Evolutionary conservation across 441 rosid species (phyloP).

Genomic region (Populus tomentosa): DNA sequence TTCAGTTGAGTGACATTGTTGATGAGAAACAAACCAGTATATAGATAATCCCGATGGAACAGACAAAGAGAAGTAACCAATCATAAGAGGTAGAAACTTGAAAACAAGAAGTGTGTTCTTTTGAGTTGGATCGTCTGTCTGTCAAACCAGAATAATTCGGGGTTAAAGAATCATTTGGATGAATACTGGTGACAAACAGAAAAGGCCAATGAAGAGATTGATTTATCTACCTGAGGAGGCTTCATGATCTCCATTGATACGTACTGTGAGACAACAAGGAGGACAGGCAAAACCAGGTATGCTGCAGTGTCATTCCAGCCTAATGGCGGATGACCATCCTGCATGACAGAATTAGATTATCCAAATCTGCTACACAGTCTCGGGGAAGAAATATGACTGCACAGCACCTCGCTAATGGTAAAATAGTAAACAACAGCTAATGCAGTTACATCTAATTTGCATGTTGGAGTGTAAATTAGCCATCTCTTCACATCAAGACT

Average conservation of each 20-base stretch:
- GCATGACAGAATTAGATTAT: slow-evolving; percentile 31
- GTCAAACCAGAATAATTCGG: slow-evolving; percentile 24
- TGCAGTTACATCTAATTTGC: slow-evolving; percentile 5
- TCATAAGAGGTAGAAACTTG: slow-evolving; percentile 97
- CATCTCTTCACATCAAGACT: not conserved
- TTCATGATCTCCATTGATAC: slow-evolving; percentile 98
- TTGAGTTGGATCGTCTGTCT: slow-evolving; percentile 94
- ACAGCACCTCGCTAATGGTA: not conserved
- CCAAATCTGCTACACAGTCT: slow-evolving; percentile 8
- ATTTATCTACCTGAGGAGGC: slow-evolving; percentile 79
- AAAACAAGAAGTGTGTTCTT: slow-evolving; percentile 85
- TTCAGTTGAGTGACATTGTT: slow-evolving; percentile 5
- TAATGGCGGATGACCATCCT: slow-evolving; percentile 96
- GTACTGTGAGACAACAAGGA: slow-evolving; percentile 77
- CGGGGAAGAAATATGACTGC: not conserved
- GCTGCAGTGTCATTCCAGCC: slow-evolving; percentile 92
- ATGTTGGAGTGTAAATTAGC: slow-evolving; percentile 1
- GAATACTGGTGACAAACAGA: slow-evolving; percentile 2
- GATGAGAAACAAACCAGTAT: slow-evolving; percentile 75
- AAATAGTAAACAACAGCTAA: not conserved
- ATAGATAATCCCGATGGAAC: slow-evolving; percentile 93
- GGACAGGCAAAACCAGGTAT: slow-evolving; percentile 94
- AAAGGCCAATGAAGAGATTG: slow-evolving; percentile 14
- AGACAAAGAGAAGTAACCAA: slow-evolving; percentile 94
- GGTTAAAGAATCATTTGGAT: slow-evolving; percentile 15